Evolutionary conservation across 164 flowering plant genomes (phyloP), one percentile per base, ranked within the genome.

Genomic region (Annona cherimola): DNA sequence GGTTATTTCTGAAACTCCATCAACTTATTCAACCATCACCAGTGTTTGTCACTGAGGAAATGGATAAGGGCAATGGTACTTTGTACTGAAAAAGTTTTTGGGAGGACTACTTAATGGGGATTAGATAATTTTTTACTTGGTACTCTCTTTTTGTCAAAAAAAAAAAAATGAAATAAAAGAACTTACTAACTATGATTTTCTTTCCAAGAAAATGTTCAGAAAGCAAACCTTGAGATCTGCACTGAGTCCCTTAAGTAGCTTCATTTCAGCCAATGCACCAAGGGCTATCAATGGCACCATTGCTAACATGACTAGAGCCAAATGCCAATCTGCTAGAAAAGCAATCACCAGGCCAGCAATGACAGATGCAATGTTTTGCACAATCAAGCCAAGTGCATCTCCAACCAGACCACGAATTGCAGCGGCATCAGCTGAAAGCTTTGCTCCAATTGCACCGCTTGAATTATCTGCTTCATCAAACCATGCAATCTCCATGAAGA

Each of bases 371-470:
- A 60, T 50, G 45, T 78, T 78, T 69, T 81, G 86, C 42, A 83
- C 82, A 55, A 85, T 73, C 71, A 81, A 72, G 61, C 75, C 79
- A 41, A 85, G 82, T 26, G 83, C 66, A 69, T 83, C 86, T 44
- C 87, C 87, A 26, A 85, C 84, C 59, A 85, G 59, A 39, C 72
- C 41, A 45, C 86, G 73, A 20, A 85, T 63, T 3, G 79, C 68
- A 9, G 83, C 81, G 4, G 82, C 83, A 71, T 81, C 88, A 55
- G 79, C 75, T 9, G 86, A 80, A n/a, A 85, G 85, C 77, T 83
- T 83, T 6, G 84, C 82, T 11, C 84, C 86, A 67, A 85, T 80
- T 12, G 79, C 74, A 57, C 84, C 88, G 61, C 88, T 83, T 12
- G 88, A 78, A 71, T 81, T 61, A 9, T 71, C 73, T 4, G 77